Evolutionary conservation across 129 eudicot genomes (phyloP), one percentile per base, ranked within the genome.

Genomic region (Flaveria brownii): DNA sequence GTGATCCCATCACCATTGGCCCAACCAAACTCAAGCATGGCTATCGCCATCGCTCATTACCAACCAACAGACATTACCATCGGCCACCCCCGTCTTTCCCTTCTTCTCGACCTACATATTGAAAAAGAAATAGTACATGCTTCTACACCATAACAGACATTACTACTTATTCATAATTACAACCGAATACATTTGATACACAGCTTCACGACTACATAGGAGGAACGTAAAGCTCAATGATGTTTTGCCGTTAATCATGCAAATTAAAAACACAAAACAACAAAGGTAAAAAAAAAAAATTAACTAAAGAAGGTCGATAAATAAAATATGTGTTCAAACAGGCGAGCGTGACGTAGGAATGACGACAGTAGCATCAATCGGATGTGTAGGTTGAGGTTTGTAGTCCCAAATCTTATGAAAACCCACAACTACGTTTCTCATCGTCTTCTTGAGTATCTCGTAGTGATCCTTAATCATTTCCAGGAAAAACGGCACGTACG

Each of bases 321-420:
- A 22, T 0, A 1, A 10, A 65, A 65, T 10, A 49, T 17, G 63
- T 11, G 4, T 59, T 43, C 26, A 77, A 59, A 78, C 76, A 1
- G 62, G 76, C 1, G 76, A 70, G 30, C 46, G 68, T 0, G 52
- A 1, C 9, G 62, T 6, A 26, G 17, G 14, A 57, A 28, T 2
- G 41, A 57, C 26, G 41, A 57, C 26, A 7, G 62, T 16, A 30
- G 51, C 62, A 25, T 54, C 45, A 26, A 57, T 2, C 18, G 70
- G 63, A 57, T 28, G 76, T 30, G 39, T 33, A 46, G 76, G 46
- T 23, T 17, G 70, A 12, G 76, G 76, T 56, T 78, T 78, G 63
- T 78, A 69, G 63, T 78, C 71, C 76, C 62, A 78, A 12, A 59
- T 43, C 25, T 59, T 9, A 9, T 70, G 62, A 42, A 52, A 17